phyloP scores from a whole-genome alignment of 1,284 basidiomycete genomes.

The Boletus semigastroideus region DNA sequence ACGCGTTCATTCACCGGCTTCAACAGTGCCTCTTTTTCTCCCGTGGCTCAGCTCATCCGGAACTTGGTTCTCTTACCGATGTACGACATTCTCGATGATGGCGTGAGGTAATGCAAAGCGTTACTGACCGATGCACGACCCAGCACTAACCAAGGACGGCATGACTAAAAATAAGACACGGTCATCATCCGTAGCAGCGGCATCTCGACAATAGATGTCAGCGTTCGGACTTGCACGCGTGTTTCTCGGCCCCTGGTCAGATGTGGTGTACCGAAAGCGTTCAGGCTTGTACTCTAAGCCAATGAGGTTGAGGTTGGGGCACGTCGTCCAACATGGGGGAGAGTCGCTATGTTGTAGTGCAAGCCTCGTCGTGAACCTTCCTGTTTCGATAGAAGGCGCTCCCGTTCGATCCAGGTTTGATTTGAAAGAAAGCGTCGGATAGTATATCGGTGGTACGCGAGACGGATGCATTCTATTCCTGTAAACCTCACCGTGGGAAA shows the following conservation, averaged over 20 bases:
- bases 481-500: no score
- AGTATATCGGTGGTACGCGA: no score
- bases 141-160: slow-evolving; percentile 40
- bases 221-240: slow-evolving; percentile 3
- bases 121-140: slow-evolving; percentile 41
- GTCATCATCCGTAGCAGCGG: background rate
- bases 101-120: slow-evolving; percentile 32
- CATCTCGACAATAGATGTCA: background rate
- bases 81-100: slow-evolving; percentile 33
- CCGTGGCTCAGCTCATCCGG: slow-evolving; percentile 33
- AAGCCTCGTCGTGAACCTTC: no score
- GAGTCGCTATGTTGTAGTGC: slow-evolving; percentile 38
- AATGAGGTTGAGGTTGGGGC: no score
- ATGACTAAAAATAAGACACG: slow-evolving; percentile 21
- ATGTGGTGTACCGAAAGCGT: slow-evolving; percentile 44
- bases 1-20: slow-evolving; percentile 27
- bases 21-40: slow-evolving; percentile 29
- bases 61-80: slow-evolving; percentile 31
- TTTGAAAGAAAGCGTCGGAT: no score
- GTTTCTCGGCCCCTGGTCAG: slow-evolving; percentile 39
- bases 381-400: no score
- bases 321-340: no score
- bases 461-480: no score
- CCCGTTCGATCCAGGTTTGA: no score
- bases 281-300: slow-evolving; percentile 42